phyloP scores from a whole-genome alignment of 208 protist species.

The Wallacemonas sp. region DNA sequence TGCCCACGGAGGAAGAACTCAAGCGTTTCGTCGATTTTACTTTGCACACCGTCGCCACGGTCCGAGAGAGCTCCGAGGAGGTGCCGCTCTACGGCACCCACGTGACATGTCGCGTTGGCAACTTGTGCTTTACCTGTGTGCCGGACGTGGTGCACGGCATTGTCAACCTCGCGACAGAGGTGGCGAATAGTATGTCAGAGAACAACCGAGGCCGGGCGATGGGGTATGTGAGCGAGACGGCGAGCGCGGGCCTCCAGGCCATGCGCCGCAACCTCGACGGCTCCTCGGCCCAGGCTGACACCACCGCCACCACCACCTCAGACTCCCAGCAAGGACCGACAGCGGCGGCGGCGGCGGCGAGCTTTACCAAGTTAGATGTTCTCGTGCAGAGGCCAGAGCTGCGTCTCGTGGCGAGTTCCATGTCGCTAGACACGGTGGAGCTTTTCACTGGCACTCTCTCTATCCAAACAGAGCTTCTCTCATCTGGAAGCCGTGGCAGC shows the following conservation, averaged over 20 bases:
- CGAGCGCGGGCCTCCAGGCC: constrained; percentile 3
- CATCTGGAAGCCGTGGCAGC: not conserved
- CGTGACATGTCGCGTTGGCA: constrained; percentile 46
- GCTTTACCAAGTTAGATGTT: constrained; percentile 67
- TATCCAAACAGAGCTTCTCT: constrained; percentile 46
- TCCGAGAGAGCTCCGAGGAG: not conserved
- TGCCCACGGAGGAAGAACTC: not conserved
- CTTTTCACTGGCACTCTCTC: constrained; percentile 62
- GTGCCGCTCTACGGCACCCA: constrained; percentile 38
- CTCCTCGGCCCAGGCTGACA: no score
- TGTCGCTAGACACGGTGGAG: constrained; percentile 37
- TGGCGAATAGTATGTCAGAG: constrained; percentile 58
- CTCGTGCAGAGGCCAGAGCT: constrained; percentile 54
- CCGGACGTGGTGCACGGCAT: constrained; percentile 65
- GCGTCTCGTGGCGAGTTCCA: constrained; percentile 45
- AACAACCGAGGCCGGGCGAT: constrained; percentile 71
- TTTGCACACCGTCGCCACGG: constrained; percentile 11
- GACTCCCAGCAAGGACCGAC: constrained; percentile 13
- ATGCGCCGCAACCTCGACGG: not conserved
- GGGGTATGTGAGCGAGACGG: constrained; percentile 62
- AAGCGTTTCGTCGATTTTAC: constrained; percentile 14
- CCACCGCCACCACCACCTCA: not conserved
- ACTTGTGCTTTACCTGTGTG: constrained; percentile 56
- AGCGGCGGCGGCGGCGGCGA: not conserved
- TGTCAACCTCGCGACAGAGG: constrained; percentile 35